phyloP scores from a whole-genome alignment of 2,329 filamentous ascomycete species.

The Neofusicoccum cordaticola region DNA sequence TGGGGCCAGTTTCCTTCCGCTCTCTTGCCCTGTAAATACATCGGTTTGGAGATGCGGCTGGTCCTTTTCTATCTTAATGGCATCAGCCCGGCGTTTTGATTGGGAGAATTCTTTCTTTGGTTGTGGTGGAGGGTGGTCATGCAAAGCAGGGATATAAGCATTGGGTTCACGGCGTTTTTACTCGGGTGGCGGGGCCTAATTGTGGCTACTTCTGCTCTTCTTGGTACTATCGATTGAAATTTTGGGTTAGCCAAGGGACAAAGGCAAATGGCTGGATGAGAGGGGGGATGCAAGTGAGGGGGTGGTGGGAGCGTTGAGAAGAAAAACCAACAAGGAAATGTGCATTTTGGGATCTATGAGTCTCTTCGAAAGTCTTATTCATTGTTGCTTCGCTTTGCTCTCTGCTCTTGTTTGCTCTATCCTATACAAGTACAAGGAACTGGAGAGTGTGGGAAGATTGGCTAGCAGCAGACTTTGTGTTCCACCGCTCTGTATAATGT shows the following conservation, averaged over 20 bases:
- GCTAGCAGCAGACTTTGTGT: no score
- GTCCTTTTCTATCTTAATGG: background rate
- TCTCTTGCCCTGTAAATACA: slow-evolving; percentile 3
- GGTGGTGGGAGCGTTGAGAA: background rate
- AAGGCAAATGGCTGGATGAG: background rate
- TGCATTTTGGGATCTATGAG: slow-evolving; percentile 1
- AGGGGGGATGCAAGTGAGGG: background rate
- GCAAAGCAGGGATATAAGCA: background rate
- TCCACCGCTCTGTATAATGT: no score
- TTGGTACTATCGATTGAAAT: background rate
- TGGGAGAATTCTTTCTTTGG: background rate
- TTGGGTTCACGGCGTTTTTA: slow-evolving; percentile 8
- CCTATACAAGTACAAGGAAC: no score
- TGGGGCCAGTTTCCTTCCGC: background rate
- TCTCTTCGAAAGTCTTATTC: background rate
- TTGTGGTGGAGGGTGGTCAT: background rate
- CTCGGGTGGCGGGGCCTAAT: background rate
- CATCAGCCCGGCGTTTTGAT: slow-evolving; percentile 8
- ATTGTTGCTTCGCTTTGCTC: background rate
- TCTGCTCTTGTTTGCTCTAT: no score
- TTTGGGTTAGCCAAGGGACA: background rate
- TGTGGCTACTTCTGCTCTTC: background rate
- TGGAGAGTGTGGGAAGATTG: no score
- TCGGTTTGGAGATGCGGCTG: background rate
- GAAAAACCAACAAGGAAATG: background rate